Evolutionary conservation across 768 basidiomycete species (phyloP).

Genomic region (Auricularia sp.): DNA sequence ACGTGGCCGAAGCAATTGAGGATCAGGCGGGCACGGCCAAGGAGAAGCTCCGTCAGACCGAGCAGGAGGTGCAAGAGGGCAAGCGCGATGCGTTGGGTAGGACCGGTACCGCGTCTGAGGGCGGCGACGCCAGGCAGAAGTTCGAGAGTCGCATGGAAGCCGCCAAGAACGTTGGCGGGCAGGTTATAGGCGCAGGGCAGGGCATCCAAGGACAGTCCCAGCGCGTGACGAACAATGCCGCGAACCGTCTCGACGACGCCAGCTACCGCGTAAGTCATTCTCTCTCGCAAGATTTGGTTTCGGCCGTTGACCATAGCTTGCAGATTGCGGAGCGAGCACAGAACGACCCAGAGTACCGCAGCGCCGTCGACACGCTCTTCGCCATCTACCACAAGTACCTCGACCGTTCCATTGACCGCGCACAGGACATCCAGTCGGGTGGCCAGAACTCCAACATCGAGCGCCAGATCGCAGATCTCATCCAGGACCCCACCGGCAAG

Average conservation of each 20-base stretch:
- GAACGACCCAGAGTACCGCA: conserved; percentile 47
- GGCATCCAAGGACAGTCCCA: conserved; percentile 31
- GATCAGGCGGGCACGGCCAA: conserved; percentile 42
- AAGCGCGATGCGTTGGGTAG: conserved; percentile 49
- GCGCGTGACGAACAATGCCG: conserved; percentile 36
- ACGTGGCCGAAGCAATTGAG: conserved; percentile 53
- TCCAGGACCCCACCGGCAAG: conserved; percentile 57
- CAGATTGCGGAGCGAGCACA: conserved; percentile 60
- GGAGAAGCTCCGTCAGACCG: conserved; percentile 41
- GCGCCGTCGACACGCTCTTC: conserved; percentile 49
- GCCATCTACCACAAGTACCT: conserved; percentile 48
- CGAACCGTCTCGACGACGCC: conserved; percentile 36
- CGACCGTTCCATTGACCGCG: conserved; percentile 39
- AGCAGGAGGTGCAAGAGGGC: conserved; percentile 50
- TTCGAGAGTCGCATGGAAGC: conserved; percentile 65
- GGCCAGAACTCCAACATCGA: conserved; percentile 24
- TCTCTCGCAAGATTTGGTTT: background rate
- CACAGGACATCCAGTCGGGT: conserved; percentile 30
- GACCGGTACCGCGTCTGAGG: conserved; percentile 30
- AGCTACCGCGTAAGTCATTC: conserved; percentile 37
- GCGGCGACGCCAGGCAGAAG: conserved; percentile 42
- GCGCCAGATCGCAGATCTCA: conserved; percentile 36
- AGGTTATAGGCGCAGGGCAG: conserved; percentile 46
- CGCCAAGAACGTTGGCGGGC: conserved; percentile 46
- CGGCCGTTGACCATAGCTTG: background rate